These are phyloP conservation scores for Auricularia auricula-judae DNA, from an alignment of 768 basidiomycete genomes.

Conservation along the genomic window DNA sequence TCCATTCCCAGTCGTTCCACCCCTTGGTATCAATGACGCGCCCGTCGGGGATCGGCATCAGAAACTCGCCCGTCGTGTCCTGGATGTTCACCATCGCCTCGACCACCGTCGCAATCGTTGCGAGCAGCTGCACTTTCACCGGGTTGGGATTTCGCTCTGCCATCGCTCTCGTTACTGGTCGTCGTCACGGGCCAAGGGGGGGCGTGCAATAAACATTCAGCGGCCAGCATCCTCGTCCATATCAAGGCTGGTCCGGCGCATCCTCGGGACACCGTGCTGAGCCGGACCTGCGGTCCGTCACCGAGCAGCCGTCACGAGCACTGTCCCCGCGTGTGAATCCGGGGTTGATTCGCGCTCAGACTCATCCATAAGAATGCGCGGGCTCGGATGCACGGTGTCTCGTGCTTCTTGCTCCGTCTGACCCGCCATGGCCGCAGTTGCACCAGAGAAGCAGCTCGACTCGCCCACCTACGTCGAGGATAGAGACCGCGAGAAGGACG, in stretches of 20 bases:
- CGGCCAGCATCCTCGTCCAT: too few relatives aligned
- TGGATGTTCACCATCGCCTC: constrained; percentile 39
- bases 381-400: background rate
- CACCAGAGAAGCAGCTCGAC: background rate
- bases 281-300: too few relatives aligned
- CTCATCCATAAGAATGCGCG: background rate
- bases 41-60: constrained; percentile 37
- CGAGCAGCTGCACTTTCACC: constrained; percentile 16
- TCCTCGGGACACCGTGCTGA: too few relatives aligned
- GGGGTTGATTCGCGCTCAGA: too few relatives aligned
- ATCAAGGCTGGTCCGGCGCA: too few relatives aligned
- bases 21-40: constrained; percentile 46
- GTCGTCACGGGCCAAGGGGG: too few relatives aligned
- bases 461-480: background rate
- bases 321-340: too few relatives aligned
- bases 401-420: background rate
- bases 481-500: background rate
- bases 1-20: constrained; percentile 51
- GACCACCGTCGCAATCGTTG: constrained; percentile 26
- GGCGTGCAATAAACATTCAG: too few relatives aligned
- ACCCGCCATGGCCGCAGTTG: background rate
- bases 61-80: constrained; percentile 40
- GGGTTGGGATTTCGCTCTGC: constrained; percentile 23
- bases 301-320: too few relatives aligned
- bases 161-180: constrained; percentile 12